Percentiles rank a stretch among this genome's conserved stretches.
Conservation (phyloP, 2,329 filamentous ascomycete species). For the Clonostachys chloroleuca region DNA sequence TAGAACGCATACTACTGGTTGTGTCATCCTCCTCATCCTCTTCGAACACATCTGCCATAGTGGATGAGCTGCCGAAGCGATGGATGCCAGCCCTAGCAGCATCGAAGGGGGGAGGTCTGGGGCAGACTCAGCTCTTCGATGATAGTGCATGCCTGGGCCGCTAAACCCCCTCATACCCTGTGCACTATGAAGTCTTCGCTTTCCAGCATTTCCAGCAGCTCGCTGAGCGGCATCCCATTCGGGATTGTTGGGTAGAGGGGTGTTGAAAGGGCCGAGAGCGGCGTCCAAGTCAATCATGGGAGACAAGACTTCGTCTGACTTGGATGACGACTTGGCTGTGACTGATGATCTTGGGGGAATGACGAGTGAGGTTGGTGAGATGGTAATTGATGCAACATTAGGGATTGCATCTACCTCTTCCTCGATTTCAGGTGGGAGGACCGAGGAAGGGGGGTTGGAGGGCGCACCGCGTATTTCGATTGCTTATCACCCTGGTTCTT, state of each 20-base stretch:
- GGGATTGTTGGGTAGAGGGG: constrained; percentile 58
- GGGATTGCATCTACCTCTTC: constrained; percentile 15
- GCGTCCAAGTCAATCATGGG: constrained; percentile 93
- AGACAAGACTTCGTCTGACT: constrained; percentile 62
- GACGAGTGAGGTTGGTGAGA: constrained; percentile 18
- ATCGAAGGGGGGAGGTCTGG: constrained; percentile 78
- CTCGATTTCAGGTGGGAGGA: constrained; percentile 16
- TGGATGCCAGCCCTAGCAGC: constrained; percentile 50
- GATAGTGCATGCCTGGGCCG: constrained; percentile 69
- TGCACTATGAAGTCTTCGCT: constrained; percentile 73
- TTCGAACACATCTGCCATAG: constrained; percentile 85
- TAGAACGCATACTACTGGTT: constrained; percentile 8
- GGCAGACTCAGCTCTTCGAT: constrained; percentile 75
- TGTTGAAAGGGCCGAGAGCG: constrained; percentile 88
- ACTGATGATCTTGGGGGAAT: constrained; percentile 13
- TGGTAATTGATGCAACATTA: constrained; percentile 25
- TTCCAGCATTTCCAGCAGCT: constrained; percentile 44
- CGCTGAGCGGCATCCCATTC: constrained; percentile 66
- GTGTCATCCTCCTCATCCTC: constrained; percentile 63
- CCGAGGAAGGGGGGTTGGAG: constrained; percentile 41
- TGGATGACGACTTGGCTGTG: constrained; percentile 21
- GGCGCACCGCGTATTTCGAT: constrained; percentile 31
- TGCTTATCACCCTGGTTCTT: constrained; percentile 40
- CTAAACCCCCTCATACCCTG: constrained; percentile 65
- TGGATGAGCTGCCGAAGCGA: constrained; percentile 61